Conservation (phyloP, 805 yeast species). For the Ogataea philodendri region DNA sequence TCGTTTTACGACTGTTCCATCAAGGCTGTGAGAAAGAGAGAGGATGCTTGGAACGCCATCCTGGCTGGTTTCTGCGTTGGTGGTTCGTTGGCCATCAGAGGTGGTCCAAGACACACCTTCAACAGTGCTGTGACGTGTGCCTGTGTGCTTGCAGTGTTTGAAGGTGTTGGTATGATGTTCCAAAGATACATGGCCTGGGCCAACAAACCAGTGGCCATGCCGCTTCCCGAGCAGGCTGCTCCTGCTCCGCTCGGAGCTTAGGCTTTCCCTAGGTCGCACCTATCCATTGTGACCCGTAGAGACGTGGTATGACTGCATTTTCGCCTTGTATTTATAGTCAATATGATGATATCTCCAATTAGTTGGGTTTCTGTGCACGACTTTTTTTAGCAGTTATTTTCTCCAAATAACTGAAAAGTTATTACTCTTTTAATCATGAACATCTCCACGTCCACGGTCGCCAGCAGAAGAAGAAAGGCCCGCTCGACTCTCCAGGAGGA, state of each 20-base stretch:
- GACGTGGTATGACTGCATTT: slow-evolving; percentile 8
- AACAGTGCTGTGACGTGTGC: slow-evolving; percentile 98
- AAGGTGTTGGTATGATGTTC: slow-evolving; percentile 97
- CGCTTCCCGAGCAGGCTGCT: slow-evolving; percentile 45
- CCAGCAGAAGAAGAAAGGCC: slow-evolving; percentile 74
- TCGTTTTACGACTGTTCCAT: slow-evolving; percentile 95
- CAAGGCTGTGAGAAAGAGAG: slow-evolving; percentile 93
- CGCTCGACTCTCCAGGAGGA: slow-evolving; percentile 64
- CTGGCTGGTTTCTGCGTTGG: slow-evolving; percentile 98
- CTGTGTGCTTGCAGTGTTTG: slow-evolving; percentile 91
- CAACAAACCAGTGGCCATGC: slow-evolving; percentile 68
- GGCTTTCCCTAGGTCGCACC: slow-evolving; percentile 1
- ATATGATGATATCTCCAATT: no score
- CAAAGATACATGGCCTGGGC: slow-evolving; percentile 85
- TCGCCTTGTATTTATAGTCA: slow-evolving; percentile 12
- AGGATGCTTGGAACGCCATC: slow-evolving; percentile 97
- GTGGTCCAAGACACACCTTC: slow-evolving; percentile 96
- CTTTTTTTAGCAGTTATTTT: no score
- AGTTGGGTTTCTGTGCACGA: slow-evolving; percentile 7
- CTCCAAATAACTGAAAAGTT: no score
- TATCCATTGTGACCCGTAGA: slow-evolving; percentile 2
- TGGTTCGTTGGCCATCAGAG: slow-evolving; percentile 96
- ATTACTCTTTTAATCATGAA: no score
- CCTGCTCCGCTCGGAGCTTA: slow-evolving; percentile 28
- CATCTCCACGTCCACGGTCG: slow-evolving; percentile 83